Evolutionary conservation across 768 basidiomycete genomes (phyloP).

Genomic region (Cystoderma amianthinum): DNA sequence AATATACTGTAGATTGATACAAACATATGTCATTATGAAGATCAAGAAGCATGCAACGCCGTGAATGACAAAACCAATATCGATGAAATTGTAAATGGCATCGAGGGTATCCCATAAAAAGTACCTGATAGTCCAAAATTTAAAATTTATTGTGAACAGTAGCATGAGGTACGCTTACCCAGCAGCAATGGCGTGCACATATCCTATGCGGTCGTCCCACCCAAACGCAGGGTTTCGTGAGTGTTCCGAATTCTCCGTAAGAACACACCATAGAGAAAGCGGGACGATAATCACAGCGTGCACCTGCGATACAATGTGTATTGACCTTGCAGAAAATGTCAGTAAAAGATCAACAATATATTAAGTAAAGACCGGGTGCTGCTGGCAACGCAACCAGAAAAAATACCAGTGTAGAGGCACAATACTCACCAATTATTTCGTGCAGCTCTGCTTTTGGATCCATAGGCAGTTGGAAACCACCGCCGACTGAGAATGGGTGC

Average conservation of each 20-base stretch:
- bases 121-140: constrained; percentile 32
- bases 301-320: constrained; percentile 65
- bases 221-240: constrained; percentile 67
- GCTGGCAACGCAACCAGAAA: background rate
- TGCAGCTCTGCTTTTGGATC: constrained; percentile 33
- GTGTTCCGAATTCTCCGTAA: constrained; percentile 31
- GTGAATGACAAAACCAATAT: constrained; percentile 73
- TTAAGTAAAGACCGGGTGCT: too few relatives aligned
- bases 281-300: constrained; percentile 67
- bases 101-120: constrained; percentile 85
- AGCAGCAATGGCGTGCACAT: constrained; percentile 59
- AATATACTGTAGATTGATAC: too few relatives aligned
- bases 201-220: constrained; percentile 54
- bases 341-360: constrained; percentile 4
- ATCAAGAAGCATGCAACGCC: constrained; percentile 64
- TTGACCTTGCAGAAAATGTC: constrained; percentile 38
- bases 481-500: constrained; percentile 45
- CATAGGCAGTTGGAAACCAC: constrained; percentile 45
- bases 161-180: constrained; percentile 39
- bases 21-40: constrained; percentile 65
- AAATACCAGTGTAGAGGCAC: background rate
- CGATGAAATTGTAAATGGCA: constrained; percentile 58
- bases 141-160: background rate
- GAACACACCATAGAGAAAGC: constrained; percentile 48
- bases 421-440: constrained; percentile 57